Conservation (phyloP, 2,329 filamentous ascomycete genomes). For the Pseudogymnoascus sp. region DNA sequence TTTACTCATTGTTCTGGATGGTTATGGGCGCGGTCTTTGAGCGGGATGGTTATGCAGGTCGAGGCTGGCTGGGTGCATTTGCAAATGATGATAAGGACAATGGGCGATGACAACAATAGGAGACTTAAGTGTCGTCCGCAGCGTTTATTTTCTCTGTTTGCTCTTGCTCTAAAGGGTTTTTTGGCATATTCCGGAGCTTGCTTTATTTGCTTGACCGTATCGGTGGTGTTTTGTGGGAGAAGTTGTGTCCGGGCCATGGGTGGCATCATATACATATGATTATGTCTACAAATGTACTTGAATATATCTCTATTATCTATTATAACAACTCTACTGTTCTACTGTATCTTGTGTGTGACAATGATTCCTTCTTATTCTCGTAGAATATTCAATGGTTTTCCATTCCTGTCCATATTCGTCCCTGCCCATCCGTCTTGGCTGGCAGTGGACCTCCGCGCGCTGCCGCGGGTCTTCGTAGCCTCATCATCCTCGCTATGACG, state of each 20-base stretch:
- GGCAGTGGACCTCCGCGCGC: not conserved
- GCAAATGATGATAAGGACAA: conserved; percentile 9
- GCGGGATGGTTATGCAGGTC: not conserved
- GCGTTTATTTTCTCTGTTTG: not conserved
- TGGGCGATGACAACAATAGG: not conserved
- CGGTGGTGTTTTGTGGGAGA: not conserved
- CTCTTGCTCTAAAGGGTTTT: conserved; percentile 1
- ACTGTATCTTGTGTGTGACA: not conserved
- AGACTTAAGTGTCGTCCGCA: conserved; percentile 1
- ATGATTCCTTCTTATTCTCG: not conserved
- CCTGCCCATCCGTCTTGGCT: not conserved
- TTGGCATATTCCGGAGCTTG: not conserved
- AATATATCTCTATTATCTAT: conserved; percentile 3
- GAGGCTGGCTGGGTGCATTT: not conserved
- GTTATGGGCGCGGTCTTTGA: conserved; percentile 3
- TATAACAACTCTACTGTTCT: not conserved
- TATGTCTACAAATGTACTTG: conserved; percentile 4
- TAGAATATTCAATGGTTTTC: not conserved
- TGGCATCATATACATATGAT: conserved; percentile 7
- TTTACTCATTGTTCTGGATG: not conserved
- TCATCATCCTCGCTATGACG: not conserved
- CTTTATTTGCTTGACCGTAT: conserved; percentile 1
- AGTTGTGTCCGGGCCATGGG: not conserved
- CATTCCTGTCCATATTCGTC: not conserved
- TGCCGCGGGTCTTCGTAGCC: not conserved